Evolutionary conservation across 2,329 filamentous ascomycete species (phyloP), one percentile per base, ranked within the genome.

Genomic region (Pseudocercospora vitis): DNA sequence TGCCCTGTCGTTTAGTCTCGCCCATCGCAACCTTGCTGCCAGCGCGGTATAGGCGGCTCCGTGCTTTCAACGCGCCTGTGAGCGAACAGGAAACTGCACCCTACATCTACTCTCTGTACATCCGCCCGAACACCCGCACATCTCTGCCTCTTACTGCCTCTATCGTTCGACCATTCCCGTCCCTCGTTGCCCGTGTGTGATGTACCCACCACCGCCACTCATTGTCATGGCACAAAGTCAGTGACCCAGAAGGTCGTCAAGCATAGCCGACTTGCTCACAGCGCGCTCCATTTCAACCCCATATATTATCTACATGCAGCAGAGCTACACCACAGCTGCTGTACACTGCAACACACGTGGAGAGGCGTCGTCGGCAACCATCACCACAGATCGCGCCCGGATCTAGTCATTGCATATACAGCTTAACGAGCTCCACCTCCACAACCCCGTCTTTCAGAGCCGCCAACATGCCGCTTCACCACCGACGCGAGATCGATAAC

Each of bases 401-500:
- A 52, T 51, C 46, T 52, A 23, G 52, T 31, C 47, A 52, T 35
- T 32, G 46, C 49, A 55, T 49, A 33, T 54, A 37, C 18, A 48
- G 42, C 32, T 33, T 40, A 46, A 46, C 51, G 47, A 37, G 39
- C 37, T 51, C 45, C 45, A 48, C 35, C 35, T 35, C 48, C 21
- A 24, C 24, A 45, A 16, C 47, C 23, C 40, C 32, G n/a, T 19
- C 28, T 45, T 23, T 26, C 14, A 31, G 24, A 48, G 39, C 40
- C 52, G 44, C 40, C 46, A 39, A n/a, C 46, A 62, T 62, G 60
- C 51, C 55, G 18, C 65, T 68, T 39, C 66, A 67, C 55, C 66
- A 67, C 47, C 64, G 62, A 42, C 60, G 53, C 39, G 58, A 67
- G 46, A 45, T 66, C 45, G 56, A 61, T 29, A 55, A 68, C 58